phyloP scores from a whole-genome alignment of 768 basidiomycete genomes.

The Leccinum barrowsii region DNA sequence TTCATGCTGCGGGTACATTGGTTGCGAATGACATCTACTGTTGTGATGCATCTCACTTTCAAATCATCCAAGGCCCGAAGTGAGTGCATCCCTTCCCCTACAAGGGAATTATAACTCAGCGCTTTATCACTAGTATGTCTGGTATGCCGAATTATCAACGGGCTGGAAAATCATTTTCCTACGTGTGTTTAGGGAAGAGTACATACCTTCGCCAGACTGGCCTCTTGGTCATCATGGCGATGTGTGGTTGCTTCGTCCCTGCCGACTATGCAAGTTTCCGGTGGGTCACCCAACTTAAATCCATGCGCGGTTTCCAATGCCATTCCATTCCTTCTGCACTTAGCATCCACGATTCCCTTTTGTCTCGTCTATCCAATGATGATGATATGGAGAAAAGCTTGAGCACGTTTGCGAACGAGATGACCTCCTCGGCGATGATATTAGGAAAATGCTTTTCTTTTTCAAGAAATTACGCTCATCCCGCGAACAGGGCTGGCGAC shows the following conservation, averaged over 20 bases:
- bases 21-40: conserved; percentile 92
- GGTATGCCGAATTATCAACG: conserved; percentile 26
- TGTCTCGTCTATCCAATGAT: conserved; percentile 90
- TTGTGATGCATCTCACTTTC: conserved; percentile 79
- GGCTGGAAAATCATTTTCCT: background rate
- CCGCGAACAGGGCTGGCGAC: conserved; percentile 59
- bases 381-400: conserved; percentile 86
- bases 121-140: conserved; percentile 50
- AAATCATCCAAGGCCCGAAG: conserved; percentile 92
- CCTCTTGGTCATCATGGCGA: conserved; percentile 78
- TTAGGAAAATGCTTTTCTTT: conserved; percentile 45
- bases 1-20: conserved; percentile 62
- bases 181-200: conserved; percentile 65
- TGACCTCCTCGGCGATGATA: conserved; percentile 91
- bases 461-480: background rate
- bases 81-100: conserved; percentile 32
- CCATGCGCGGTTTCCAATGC: background rate
- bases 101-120: background rate
- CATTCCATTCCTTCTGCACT: background rate
- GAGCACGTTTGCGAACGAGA: conserved; percentile 95
- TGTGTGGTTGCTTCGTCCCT: conserved; percentile 90
- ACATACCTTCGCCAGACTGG: conserved; percentile 90
- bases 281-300: conserved; percentile 29
- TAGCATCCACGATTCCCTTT: conserved; percentile 78
- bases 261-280: conserved; percentile 91